These are phyloP conservation scores for Apiospora aurea DNA, from an alignment of 2,329 filamentous ascomycete species.

Conservation along the genomic window DNA sequence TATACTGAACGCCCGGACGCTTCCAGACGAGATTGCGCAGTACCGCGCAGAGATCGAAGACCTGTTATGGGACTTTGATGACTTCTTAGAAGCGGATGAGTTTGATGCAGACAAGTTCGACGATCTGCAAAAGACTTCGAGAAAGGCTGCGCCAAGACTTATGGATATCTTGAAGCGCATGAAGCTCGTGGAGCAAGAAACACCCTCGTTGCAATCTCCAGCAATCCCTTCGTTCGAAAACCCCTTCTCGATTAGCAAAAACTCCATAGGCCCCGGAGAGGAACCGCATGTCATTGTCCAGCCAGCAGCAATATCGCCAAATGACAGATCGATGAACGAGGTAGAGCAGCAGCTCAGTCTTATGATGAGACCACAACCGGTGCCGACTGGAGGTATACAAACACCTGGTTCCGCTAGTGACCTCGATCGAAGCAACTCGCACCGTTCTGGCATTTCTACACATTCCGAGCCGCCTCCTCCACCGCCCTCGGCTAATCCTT, in stretches of 20 bases:
- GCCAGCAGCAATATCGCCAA: conserved; percentile 30
- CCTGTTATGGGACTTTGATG: conserved; percentile 64
- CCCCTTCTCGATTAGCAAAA: neutral
- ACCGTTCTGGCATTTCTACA: conserved; percentile 36
- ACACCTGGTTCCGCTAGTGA: conserved; percentile 21
- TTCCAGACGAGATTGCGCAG: conserved; percentile 57
- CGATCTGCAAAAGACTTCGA: conserved; percentile 55
- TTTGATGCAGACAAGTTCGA: conserved; percentile 60
- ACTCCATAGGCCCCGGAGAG: neutral
- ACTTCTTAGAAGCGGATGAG: conserved; percentile 55
- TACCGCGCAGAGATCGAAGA: conserved; percentile 56
- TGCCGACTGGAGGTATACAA: conserved; percentile 35
- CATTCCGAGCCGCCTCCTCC: conserved; percentile 38
- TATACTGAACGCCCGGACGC: neutral
- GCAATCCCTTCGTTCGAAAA: conserved; percentile 31
- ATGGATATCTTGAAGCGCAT: conserved; percentile 60
- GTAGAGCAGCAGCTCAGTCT: conserved; percentile 34
- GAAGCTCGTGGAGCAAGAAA: conserved; percentile 47
- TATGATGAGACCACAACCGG: conserved; percentile 35
- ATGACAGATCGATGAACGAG: conserved; percentile 36
- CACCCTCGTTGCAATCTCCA: conserved; percentile 19
- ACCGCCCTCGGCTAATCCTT: conserved; percentile 52
- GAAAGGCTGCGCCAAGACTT: conserved; percentile 56
- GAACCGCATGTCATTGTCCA: conserved; percentile 31
- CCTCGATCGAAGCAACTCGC: conserved; percentile 36